phyloP scores from a whole-genome alignment of 192 early-diverging fungal species.

The Ambispora gerdemannii region DNA sequence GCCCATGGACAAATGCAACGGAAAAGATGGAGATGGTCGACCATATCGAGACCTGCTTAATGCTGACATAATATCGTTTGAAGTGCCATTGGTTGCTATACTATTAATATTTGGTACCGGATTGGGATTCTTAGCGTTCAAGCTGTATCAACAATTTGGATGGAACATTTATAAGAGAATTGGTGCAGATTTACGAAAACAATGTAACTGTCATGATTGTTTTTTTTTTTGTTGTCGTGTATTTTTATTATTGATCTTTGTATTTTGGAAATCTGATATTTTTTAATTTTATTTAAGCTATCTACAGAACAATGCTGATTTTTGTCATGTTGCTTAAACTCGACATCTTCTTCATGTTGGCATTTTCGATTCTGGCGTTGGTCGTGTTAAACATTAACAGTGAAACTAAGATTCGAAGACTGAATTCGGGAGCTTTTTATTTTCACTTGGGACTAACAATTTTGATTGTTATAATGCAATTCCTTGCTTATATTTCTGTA shows the following conservation, averaged over 20 bases:
- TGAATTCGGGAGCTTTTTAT: background rate
- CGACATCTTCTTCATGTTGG: constrained; percentile 80
- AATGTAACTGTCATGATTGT: constrained; percentile 39
- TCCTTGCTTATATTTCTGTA: constrained; percentile 8
- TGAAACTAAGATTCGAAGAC: background rate
- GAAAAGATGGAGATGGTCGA: background rate
- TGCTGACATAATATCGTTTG: background rate
- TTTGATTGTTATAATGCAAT: constrained; percentile 8
- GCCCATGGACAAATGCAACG: constrained; percentile 8
- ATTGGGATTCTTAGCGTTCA: constrained; percentile 1
- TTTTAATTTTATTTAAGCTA: constrained; percentile 34
- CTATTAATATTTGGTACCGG: constrained; percentile 8
- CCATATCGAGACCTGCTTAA: background rate
- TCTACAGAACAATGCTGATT: constrained; percentile 71
- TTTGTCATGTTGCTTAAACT: constrained; percentile 78
- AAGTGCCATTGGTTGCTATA: constrained; percentile 10
- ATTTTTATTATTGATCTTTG: background rate
- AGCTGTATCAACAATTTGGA: constrained; percentile 23
- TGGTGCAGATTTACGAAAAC: constrained; percentile 59
- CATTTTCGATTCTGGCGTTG: constrained; percentile 66
- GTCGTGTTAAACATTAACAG: constrained; percentile 38
- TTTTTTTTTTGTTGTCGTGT: background rate
- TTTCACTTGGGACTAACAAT: constrained; percentile 11
- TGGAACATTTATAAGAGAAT: constrained; percentile 58
- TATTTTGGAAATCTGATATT: no score